Conservation (phyloP, 176 grass and related monocot species). For the Musa schizocarpa region DNA sequence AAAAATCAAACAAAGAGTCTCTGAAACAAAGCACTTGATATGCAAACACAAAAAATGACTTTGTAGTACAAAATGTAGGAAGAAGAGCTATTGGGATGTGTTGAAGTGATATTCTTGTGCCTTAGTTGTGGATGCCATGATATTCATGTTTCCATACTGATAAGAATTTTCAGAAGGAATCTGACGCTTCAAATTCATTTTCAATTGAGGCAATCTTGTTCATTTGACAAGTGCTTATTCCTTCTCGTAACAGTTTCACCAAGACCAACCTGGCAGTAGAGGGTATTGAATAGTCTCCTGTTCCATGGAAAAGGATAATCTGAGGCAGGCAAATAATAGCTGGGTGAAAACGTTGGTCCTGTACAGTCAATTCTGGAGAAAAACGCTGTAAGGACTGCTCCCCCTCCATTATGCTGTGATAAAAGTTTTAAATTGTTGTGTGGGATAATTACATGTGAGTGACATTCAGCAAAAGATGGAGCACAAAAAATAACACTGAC, state of each 20-base stretch:
- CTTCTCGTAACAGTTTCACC: background rate
- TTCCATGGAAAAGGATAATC: slow-evolving; percentile 91
- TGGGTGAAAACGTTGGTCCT: slow-evolving; percentile 41
- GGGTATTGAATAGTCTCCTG: slow-evolving; percentile 91
- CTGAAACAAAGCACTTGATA: no score
- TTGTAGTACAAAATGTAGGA: background rate
- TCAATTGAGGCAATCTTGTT: background rate
- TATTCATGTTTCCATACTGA: slow-evolving; percentile 2
- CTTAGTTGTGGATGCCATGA: background rate
- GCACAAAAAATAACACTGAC: background rate
- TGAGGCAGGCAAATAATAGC: slow-evolving; percentile 59
- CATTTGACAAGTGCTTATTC: background rate
- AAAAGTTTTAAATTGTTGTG: slow-evolving; percentile 10
- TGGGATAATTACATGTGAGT: background rate
- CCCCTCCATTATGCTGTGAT: slow-evolving; percentile 98
- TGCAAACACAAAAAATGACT: background rate
- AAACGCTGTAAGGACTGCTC: slow-evolving; percentile 56
- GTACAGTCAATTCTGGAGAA: slow-evolving; percentile 78
- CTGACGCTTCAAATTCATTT: background rate
- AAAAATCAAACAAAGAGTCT: background rate
- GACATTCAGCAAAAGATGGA: background rate
- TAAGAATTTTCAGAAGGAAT: background rate
- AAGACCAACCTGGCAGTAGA: slow-evolving; percentile 70
- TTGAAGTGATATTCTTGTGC: background rate
- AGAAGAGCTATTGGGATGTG: background rate